Evolutionary conservation across 768 basidiomycete genomes (phyloP), one percentile per base, ranked within the genome.

Genomic region (Polyporus arcularius): DNA sequence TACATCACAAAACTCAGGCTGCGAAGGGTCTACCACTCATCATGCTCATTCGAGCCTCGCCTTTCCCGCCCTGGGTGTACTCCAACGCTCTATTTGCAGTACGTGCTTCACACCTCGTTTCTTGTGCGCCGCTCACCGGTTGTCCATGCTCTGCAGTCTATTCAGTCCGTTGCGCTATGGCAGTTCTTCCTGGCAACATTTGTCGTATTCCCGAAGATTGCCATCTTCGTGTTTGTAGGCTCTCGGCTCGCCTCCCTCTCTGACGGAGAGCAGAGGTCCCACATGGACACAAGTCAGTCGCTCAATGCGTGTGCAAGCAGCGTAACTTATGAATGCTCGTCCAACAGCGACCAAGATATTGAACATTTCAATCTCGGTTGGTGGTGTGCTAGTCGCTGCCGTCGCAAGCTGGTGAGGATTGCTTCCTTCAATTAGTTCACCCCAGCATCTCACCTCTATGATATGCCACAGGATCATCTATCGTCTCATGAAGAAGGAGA

Each of bases 21-120:
- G 83, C 85, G 15, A 90, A 88, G 71, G 93, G 93, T 16, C 76
- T 94, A 16, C 87, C 87, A n/a, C 76, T 94, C 26, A 90, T 95
- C 42, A 82, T 92, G 64, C 80, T 95, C 49, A 88, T 94, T 61
- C 86, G 92, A 14, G 71, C 91, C 21, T 92, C 90, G 4, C 87
- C 93, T 4, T 84, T 95, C 71, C 92, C 91, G 48, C 91, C 93
- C 3, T 94, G 91, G 89, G 88, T 89, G 0, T 95, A 93, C 68
- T 85, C 87, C n/a, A 94, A 92, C 60, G 77, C 86, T 0, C 76
- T 94, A 18, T 92, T 92, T 67, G 86, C 90, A 26, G 89, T 89
- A 65, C 75, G 87, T 78, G 2, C n/a, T 56, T 9, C 39, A 26
- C 30, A 50, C 31, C 16, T 31, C 21, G 26, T n/a, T 10, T 26